Percentiles rank a stretch among this genome's conserved stretches.
Evolutionary conservation across 116 monocot genomes (phyloP).

Genomic region (Zostera marina): DNA sequence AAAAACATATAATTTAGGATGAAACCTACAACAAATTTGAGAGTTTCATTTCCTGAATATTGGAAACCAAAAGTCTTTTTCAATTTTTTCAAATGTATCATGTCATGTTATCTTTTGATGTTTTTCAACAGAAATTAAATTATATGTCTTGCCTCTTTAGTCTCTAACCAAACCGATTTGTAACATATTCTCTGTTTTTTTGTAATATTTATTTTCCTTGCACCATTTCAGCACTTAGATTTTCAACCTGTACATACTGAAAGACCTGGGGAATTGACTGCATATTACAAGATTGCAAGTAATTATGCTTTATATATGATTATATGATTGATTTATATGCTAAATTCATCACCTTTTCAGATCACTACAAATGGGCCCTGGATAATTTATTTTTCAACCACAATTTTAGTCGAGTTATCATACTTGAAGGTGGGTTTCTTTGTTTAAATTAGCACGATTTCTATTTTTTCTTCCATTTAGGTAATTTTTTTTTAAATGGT

Average conservation of each 20-base stretch:
- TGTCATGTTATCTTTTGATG: too few relatives aligned
- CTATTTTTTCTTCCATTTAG: neutral
- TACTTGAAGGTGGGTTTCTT: constrained; percentile 72
- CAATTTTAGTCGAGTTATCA: constrained; percentile 74
- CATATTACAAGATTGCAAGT: constrained; percentile 99
- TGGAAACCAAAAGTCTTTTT: neutral
- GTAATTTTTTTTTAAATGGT: neutral
- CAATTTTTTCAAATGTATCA: neutral
- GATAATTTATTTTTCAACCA: constrained; percentile 68
- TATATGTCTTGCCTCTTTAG: neutral
- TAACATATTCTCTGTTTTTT: neutral
- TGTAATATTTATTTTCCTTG: neutral
- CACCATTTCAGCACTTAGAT: constrained; percentile 69
- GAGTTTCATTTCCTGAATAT: neutral
- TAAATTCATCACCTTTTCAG: constrained; percentile 17
- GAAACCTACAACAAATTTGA: too few relatives aligned
- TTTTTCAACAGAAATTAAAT: neutral
- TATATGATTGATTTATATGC: too few relatives aligned
- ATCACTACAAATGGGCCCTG: constrained; percentile 94
- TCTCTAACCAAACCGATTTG: neutral
- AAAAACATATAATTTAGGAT: too few relatives aligned
- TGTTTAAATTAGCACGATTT: neutral
- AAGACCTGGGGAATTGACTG: constrained; percentile 80
- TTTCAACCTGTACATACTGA: constrained; percentile 71
- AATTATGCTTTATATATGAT: constrained; percentile 4